Conservation (phyloP, 768 basidiomycete species). For the Mycena belliarum region DNA sequence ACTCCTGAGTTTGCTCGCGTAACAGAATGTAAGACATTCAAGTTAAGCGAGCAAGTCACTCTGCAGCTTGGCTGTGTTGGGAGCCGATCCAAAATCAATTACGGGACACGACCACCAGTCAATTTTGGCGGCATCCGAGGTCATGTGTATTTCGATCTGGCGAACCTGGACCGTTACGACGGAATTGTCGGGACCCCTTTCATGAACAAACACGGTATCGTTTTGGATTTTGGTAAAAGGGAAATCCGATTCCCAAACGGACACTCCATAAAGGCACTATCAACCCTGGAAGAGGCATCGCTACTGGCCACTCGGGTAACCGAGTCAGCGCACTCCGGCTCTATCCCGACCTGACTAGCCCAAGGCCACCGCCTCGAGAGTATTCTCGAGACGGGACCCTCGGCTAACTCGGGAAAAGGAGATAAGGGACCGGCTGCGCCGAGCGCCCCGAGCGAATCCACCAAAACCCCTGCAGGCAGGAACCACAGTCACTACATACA, state of each 20-base stretch:
- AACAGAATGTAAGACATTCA: neutral
- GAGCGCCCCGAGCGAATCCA: no score
- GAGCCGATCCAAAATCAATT: constrained; percentile 30
- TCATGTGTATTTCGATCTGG: constrained; percentile 32
- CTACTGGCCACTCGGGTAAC: no score
- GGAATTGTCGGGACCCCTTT: constrained; percentile 19
- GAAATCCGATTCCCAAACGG: neutral
- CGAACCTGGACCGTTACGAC: constrained; percentile 38
- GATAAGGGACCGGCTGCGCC: no score
- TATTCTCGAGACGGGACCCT: no score
- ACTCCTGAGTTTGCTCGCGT: constrained; percentile 26
- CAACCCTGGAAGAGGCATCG: no score
- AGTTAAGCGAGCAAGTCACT: constrained; percentile 15
- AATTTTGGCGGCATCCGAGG: neutral
- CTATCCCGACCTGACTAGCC: no score
- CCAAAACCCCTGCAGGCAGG: no score
- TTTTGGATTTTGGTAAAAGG: constrained; percentile 26
- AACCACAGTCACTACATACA: no score
- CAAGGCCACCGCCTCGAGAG: no score
- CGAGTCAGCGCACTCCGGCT: no score
- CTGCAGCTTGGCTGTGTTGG: constrained; percentile 36
- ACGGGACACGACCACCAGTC: constrained; percentile 19
- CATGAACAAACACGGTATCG: constrained; percentile 25
- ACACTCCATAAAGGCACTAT: no score
- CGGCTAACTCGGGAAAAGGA: no score